These are phyloP conservation scores for Xylaria arbuscula DNA, from an alignment of 2,329 filamentous ascomycete species.

Conservation along the genomic window DNA sequence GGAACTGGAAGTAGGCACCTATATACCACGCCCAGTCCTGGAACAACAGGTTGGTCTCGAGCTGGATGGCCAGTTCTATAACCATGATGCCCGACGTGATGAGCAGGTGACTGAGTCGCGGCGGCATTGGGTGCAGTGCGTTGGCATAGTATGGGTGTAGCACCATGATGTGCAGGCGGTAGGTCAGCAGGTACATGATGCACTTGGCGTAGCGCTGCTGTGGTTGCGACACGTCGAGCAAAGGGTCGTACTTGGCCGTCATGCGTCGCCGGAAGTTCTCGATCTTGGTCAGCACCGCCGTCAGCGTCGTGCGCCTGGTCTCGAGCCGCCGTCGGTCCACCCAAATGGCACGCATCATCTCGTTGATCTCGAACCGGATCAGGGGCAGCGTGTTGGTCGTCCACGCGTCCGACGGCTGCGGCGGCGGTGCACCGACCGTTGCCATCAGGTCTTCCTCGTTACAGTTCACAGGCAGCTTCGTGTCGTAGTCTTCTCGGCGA, in stretches of 20 bases:
- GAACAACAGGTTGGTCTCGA: slow-evolving; percentile 60
- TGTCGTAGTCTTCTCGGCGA: slow-evolving; percentile 79
- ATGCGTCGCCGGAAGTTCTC: slow-evolving; percentile 74
- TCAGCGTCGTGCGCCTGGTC: slow-evolving; percentile 69
- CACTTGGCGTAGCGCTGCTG: slow-evolving; percentile 72
- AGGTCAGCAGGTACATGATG: slow-evolving; percentile 72
- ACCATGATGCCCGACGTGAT: slow-evolving; percentile 69
- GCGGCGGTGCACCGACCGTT: slow-evolving; percentile 50
- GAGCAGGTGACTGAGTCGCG: slow-evolving; percentile 71
- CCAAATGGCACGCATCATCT: slow-evolving; percentile 78
- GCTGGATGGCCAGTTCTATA: slow-evolving; percentile 59
- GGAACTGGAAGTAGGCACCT: slow-evolving; percentile 78
- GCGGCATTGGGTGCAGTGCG: slow-evolving; percentile 62
- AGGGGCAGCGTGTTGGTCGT: slow-evolving; percentile 75
- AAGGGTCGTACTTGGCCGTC: slow-evolving; percentile 72
- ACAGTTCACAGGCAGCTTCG: slow-evolving; percentile 76
- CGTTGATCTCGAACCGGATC: slow-evolving; percentile 78
- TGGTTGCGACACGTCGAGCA: slow-evolving; percentile 69
- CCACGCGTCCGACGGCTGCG: slow-evolving; percentile 65
- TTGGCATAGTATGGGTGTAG: slow-evolving; percentile 73
- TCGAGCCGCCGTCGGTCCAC: slow-evolving; percentile 74
- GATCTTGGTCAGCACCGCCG: slow-evolving; percentile 73
- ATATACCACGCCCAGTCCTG: slow-evolving; percentile 75
- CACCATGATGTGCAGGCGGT: slow-evolving; percentile 73
- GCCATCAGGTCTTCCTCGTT: slow-evolving; percentile 71